These are phyloP conservation scores for Pisolithus marmoratus DNA, from an alignment of 768 basidiomycete genomes.

Conservation along the genomic window DNA sequence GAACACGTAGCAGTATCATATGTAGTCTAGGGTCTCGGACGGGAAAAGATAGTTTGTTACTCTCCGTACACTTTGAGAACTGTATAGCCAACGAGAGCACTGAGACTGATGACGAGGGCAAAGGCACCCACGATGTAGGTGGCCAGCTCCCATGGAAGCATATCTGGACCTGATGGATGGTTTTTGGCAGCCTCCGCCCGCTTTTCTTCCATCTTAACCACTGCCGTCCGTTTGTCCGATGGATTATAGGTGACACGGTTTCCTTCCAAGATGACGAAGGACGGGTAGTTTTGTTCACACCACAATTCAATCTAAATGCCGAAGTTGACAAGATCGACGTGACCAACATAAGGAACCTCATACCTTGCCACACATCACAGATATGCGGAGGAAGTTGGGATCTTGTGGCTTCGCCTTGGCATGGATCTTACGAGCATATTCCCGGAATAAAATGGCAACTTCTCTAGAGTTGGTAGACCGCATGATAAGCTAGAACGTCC, in stretches of 20 bases:
- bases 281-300: constrained; percentile 91
- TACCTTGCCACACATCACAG: constrained; percentile 81
- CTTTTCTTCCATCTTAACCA: constrained; percentile 42
- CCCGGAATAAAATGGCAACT: constrained; percentile 82
- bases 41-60: neutral
- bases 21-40: neutral
- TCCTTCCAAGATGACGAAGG: constrained; percentile 53
- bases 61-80: constrained; percentile 16
- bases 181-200: constrained; percentile 30
- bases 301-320: constrained; percentile 78
- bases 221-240: constrained; percentile 50
- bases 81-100: constrained; percentile 17
- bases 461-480: constrained; percentile 87
- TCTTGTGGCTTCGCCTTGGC: constrained; percentile 72
- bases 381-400: constrained; percentile 80
- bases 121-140: constrained; percentile 24
- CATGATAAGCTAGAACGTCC: constrained; percentile 71
- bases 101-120: constrained; percentile 22
- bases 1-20: too few relatives aligned
- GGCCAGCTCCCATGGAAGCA: constrained; percentile 27
- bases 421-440: constrained; percentile 79
- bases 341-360: constrained; percentile 10
- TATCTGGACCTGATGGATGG: constrained; percentile 1
- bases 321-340: constrained; percentile 8
- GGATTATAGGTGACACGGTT: constrained; percentile 35